Conservation (phyloP, 306 rosid species). For the Lagenaria siceraria region DNA sequence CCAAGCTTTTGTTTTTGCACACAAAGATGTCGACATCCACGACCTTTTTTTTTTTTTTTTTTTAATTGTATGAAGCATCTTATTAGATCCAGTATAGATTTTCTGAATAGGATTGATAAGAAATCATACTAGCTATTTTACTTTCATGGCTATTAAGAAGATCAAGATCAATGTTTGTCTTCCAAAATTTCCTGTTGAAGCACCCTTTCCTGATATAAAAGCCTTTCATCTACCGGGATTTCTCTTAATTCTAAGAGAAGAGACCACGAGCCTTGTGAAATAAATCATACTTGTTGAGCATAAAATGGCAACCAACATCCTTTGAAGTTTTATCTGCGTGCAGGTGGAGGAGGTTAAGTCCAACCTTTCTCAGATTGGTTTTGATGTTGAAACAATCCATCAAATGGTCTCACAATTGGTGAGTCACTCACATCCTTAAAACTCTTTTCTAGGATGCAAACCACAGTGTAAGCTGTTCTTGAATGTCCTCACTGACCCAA, state of each 20-base stretch:
- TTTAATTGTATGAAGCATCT: background rate
- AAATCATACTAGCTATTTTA: background rate
- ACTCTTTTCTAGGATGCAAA: background rate
- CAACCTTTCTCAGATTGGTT: conserved; percentile 61
- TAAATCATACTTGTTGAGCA: background rate
- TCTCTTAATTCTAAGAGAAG: background rate
- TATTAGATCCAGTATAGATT: background rate
- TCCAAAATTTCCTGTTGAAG: background rate
- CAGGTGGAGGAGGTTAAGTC: conserved; percentile 68
- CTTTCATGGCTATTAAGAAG: background rate
- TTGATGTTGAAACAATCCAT: conserved; percentile 31
- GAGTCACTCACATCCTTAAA: conserved; percentile 10
- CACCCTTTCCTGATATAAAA: background rate
- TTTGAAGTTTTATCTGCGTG: background rate
- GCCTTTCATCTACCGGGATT: background rate
- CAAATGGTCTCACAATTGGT: conserved; percentile 43
- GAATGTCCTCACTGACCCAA: background rate
- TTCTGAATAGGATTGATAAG: background rate
- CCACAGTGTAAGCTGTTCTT: background rate
- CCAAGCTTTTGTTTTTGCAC: background rate
- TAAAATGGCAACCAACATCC: background rate
- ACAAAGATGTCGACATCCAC: background rate
- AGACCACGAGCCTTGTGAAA: background rate
- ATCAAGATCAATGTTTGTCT: background rate
- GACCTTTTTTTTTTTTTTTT: background rate